Base-by-base conservation (phyloP, 176 grass and related monocot species). In the Thalia dealbata region DNA sequence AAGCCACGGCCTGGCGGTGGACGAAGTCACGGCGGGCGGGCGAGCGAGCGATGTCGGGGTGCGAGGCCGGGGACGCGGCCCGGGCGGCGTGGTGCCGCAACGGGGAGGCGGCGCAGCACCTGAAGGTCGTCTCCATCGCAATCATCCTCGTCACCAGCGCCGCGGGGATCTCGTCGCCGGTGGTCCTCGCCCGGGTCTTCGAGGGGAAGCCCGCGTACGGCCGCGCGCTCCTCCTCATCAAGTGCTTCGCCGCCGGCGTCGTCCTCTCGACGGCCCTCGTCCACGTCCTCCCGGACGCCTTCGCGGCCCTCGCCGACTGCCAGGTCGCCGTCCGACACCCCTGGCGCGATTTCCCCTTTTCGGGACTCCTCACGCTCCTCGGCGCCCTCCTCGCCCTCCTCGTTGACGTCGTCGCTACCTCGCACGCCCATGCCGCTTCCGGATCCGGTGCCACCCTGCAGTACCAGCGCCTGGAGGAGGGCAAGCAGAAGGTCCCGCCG, bases 241-340 rank as follows among this genome's bases (percentile, higher is more conserved):
- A 97, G 78, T 97, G 89, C 90, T 97, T 86, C 76, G 95, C 95
- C 9, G 95, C 95, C 1, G 95, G 95, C 66, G 95, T 97, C 76
- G 89, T 97, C 75, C 89, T 97, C 65, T 97, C 95, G 16, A 97
- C 95, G 14, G 86, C 95, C 24, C 90, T 97, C 65, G 95, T 97
- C 70, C 95, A 97, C 74, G 95, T 97, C 50, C 82, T 97, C 76
- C 95, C 95, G 71, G 95, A 97, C 73, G 95, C 95, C 60, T 84
- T 86, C 14, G 89, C 75, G 52, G 86, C 89, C 10, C 89, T 92
- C 62, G 69, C 90, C 73, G 78, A 92, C 67, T 84, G 90, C 90
- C 86, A 83, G 74, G 64, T 97, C 50, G 87, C 82, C 25, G 71
- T 80, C 70, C 90, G 81, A 19, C 52, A 75, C 35, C 87, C 85